Evolutionary conservation across 2,329 filamentous ascomycete genomes (phyloP).

Genomic region (Monosporascus sp.): DNA sequence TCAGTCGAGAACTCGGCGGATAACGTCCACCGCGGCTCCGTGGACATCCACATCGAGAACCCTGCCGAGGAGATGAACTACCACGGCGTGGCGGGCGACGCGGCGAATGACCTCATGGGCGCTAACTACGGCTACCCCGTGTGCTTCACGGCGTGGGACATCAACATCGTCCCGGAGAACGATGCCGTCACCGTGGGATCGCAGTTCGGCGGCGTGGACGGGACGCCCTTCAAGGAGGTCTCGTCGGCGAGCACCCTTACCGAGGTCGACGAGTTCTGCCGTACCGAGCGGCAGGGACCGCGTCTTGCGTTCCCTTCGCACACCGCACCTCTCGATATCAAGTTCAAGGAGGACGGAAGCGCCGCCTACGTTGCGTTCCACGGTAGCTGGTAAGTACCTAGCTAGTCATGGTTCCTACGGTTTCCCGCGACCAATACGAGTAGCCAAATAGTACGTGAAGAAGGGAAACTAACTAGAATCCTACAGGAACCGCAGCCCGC

Average conservation of each 20-base stretch:
- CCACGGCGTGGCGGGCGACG: slow-evolving; percentile 56
- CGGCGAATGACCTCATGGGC: slow-evolving; percentile 23
- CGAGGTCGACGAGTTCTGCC: slow-evolving; percentile 33
- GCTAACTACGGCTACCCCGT: slow-evolving; percentile 66
- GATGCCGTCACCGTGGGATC: slow-evolving; percentile 38
- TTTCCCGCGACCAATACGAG: not conserved
- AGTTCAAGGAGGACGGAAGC: slow-evolving; percentile 54
- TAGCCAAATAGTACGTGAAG: too few relatives aligned
- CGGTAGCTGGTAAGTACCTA: slow-evolving; percentile 52
- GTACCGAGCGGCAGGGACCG: slow-evolving; percentile 30
- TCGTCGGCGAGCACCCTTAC: slow-evolving; percentile 38
- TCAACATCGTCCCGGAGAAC: slow-evolving; percentile 37
- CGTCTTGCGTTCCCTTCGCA: slow-evolving; percentile 58
- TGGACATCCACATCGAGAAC: slow-evolving; percentile 63
- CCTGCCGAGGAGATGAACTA: slow-evolving; percentile 72
- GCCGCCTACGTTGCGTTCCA: slow-evolving; percentile 66
- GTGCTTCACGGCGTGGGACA: slow-evolving; percentile 64
- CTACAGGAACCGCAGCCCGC: slow-evolving; percentile 11
- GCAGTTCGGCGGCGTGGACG: slow-evolving; percentile 41
- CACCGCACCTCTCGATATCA: slow-evolving; percentile 66
- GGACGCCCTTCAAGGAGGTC: slow-evolving; percentile 19
- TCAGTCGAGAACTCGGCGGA: slow-evolving; percentile 69
- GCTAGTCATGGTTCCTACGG: slow-evolving; percentile 27
- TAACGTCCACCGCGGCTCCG: slow-evolving; percentile 49
- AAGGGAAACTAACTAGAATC: not conserved